phyloP scores from a whole-genome alignment of 176 grass and related monocot species.

The Raddia distichophylla region DNA sequence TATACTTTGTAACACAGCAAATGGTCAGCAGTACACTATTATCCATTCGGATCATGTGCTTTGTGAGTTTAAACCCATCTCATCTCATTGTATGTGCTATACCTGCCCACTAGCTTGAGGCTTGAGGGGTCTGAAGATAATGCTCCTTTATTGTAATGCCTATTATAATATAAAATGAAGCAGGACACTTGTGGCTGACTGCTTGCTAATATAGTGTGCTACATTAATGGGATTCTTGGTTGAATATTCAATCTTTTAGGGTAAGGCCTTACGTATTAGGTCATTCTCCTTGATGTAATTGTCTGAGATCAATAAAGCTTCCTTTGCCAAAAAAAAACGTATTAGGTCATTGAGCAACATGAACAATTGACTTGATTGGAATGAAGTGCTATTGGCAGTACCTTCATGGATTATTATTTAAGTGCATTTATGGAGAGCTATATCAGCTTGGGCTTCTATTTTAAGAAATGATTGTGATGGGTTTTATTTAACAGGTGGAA shows the following conservation, averaged over 20 bases:
- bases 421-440: background rate
- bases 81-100: background rate
- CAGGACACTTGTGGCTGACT: background rate
- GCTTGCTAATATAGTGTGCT: background rate
- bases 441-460: slow-evolving; percentile 1
- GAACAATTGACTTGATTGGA: background rate
- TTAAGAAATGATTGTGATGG: background rate
- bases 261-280: background rate
- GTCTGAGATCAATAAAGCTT: too few relatives aligned
- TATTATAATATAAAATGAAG: background rate
- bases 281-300: too few relatives aligned
- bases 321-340: too few relatives aligned
- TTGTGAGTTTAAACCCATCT: background rate
- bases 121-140: background rate
- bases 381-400: background rate
- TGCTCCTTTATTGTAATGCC: background rate
- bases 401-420: background rate
- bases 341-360: background rate
- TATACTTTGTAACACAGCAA: background rate
- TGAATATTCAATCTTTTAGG: background rate
- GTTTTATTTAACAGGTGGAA: slow-evolving; percentile 49
- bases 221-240: background rate
- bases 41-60: background rate
- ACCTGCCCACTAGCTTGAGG: background rate
- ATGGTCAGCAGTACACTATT: background rate